Evolutionary conservation across 371 early-diverging fungal species (phyloP).

Genomic region (Rhizomucor pusillus): DNA sequence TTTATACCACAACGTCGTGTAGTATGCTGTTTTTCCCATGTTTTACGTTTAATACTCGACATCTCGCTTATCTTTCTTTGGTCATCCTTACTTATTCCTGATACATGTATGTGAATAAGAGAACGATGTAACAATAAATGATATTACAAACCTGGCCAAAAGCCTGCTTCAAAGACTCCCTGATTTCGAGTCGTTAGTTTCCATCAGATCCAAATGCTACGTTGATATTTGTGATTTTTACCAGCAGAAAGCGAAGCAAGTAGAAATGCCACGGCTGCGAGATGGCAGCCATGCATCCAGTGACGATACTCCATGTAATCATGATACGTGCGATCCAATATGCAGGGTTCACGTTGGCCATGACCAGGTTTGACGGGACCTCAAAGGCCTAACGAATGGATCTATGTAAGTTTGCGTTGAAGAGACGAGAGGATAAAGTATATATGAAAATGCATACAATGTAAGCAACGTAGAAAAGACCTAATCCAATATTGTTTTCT

Average conservation of each 20-base stretch:
- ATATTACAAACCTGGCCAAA: conserved; percentile 41
- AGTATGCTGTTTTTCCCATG: conserved; percentile 38
- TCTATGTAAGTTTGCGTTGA: too few species aligned
- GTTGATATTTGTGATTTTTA: conserved; percentile 4
- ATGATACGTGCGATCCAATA: conserved; percentile 51
- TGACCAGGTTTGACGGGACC: conserved; percentile 48
- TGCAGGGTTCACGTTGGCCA: conserved; percentile 47
- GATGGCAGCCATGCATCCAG: conserved; percentile 47
- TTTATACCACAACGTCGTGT: conserved; percentile 48
- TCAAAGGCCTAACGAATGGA: conserved; percentile 50
- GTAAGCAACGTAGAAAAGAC: conserved; percentile 49
- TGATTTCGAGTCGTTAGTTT: too few species aligned
- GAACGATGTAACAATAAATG: background rate
- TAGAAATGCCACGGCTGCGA: conserved; percentile 49
- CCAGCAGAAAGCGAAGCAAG: conserved; percentile 42
- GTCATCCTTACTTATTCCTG: conserved; percentile 29
- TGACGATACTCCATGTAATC: conserved; percentile 52
- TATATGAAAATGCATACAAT: conserved; percentile 29
- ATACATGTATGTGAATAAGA: background rate
- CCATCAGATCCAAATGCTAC: background rate
- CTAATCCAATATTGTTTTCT: conserved; percentile 47
- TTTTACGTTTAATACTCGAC: too few species aligned
- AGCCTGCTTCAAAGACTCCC: conserved; percentile 53
- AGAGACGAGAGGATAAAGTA: conserved; percentile 2
- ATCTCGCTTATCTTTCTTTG: too few species aligned